Conservation (phyloP, 2,329 filamentous ascomycete species). For the Hypoxylon sp. region DNA sequence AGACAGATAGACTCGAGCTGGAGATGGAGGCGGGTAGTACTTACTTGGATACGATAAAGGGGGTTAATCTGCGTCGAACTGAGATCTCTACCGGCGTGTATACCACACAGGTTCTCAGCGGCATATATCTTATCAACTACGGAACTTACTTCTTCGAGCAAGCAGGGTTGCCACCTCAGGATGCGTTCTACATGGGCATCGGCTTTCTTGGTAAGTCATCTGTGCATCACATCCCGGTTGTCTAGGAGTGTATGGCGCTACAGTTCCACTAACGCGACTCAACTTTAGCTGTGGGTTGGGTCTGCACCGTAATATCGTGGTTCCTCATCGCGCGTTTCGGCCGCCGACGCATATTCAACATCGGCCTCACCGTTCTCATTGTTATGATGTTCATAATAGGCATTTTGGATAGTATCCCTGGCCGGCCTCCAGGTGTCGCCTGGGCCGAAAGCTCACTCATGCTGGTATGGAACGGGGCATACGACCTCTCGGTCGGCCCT, state of each 20-base stretch:
- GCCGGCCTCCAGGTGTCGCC: conserved; percentile 53
- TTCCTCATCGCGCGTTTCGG: conserved; percentile 62
- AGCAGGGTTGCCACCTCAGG: conserved; percentile 63
- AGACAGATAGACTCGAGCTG: conserved; percentile 69
- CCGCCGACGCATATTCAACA: conserved; percentile 64
- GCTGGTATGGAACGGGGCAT: conserved; percentile 64
- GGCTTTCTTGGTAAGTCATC: conserved; percentile 57
- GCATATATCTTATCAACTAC: conserved; percentile 74
- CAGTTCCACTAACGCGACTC: conserved; percentile 25
- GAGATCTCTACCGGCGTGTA: conserved; percentile 72
- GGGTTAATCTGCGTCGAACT: conserved; percentile 63
- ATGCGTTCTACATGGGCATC: conserved; percentile 68
- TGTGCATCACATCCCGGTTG: neutral
- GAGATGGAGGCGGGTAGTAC: conserved; percentile 62
- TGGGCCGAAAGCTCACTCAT: conserved; percentile 65
- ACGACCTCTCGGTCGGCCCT: conserved; percentile 65
- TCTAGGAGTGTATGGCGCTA: neutral
- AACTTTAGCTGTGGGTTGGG: conserved; percentile 60
- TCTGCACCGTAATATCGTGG: conserved; percentile 68
- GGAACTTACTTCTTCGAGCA: conserved; percentile 72
- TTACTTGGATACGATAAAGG: conserved; percentile 65
- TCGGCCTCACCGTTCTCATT: conserved; percentile 59
- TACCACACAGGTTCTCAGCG: conserved; percentile 73
- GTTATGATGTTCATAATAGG: conserved; percentile 62
- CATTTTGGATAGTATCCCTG: conserved; percentile 60